Evolutionary conservation across 2,329 filamentous ascomycete species (phyloP), one percentile per base, ranked within the genome.

Genomic region (Sodiomyces alkalinus): DNA sequence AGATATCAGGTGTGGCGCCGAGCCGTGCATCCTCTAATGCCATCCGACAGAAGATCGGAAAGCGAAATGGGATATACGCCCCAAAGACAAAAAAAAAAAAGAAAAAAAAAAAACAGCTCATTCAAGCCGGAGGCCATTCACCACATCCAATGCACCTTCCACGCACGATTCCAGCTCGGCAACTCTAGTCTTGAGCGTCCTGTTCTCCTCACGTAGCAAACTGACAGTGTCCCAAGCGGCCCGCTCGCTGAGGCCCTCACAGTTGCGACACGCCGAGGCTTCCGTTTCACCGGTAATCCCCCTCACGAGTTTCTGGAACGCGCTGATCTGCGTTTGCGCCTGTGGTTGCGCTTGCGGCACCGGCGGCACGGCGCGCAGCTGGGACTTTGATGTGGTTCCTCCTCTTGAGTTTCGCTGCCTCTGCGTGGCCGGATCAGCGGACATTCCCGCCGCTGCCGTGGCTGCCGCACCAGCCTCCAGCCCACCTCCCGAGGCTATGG

Each of bases 141-240:
- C 65, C 26, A 55, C 52, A 41, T 75, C 70, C 30, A 78, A 46
- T 2, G 69, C 72, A 6, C 63, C 62, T 19, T 77, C 72, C 5
- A 78, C 63, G 4, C 61, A 69, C 3, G 52, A 56, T 49, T 78
- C 72, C 3, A 78, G 47, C 38, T 68, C 56, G 12, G 60, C 58
- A 4, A 78, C 67, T 13, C 69, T 53, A 21, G 60, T 55, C 53
- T 77, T 77, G 27, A 78, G 46, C 7, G 61, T 60, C 41, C 56
- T 63, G 39, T 78, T 78, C 53, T 78, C 74, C 26, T 69, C 65
- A 21, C 68, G 56, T 33, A 77, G 48, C 26, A 74, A 36, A 29
- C 62, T 60, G n/a, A 74, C 71, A 4, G 72, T 74, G 41, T 76
- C 63, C 72, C 72, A 77, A 4, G 72, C 72, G 20, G 70, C 57